Conservation (phyloP, 2,329 filamentous ascomycete genomes). For the Colletotrichum spinosum region DNA sequence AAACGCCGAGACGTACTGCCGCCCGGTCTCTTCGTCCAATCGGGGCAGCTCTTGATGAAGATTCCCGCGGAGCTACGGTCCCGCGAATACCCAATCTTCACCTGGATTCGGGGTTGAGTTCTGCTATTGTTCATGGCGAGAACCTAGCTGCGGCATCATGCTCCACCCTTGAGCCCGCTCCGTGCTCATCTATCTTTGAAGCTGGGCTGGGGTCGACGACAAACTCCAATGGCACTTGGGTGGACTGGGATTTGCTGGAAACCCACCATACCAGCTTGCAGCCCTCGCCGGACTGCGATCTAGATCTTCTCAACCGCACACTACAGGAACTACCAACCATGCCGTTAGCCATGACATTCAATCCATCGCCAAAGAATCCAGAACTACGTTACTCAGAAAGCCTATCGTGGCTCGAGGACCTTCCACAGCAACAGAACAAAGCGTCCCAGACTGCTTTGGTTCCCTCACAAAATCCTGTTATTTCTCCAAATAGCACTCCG, state of each 20-base stretch:
- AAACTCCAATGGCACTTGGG: not conserved
- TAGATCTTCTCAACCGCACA: not conserved
- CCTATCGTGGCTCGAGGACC: not conserved
- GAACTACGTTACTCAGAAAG: not conserved
- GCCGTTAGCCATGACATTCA: not conserved
- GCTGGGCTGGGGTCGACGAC: not conserved
- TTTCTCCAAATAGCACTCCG: no score
- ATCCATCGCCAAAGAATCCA: not conserved
- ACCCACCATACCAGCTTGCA: not conserved
- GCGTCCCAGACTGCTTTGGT: slow-evolving; percentile 2
- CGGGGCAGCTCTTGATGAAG: not conserved
- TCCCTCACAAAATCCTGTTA: not conserved
- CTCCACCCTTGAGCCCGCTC: no score
- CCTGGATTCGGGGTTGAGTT: not conserved
- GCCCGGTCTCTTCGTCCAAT: slow-evolving; percentile 5
- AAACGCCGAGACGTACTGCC: not conserved
- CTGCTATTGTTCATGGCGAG: no score
- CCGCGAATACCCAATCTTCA: not conserved
- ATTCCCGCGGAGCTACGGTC: not conserved
- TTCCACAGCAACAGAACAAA: not conserved
- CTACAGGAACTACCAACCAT: not conserved
- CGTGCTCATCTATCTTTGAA: not conserved
- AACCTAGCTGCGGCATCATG: no score
- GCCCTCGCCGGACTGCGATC: not conserved
- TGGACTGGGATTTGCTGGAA: not conserved